Evolutionary conservation across 2,329 filamentous ascomycete species (phyloP).

Genomic region (Fusarium keratoplasticum): DNA sequence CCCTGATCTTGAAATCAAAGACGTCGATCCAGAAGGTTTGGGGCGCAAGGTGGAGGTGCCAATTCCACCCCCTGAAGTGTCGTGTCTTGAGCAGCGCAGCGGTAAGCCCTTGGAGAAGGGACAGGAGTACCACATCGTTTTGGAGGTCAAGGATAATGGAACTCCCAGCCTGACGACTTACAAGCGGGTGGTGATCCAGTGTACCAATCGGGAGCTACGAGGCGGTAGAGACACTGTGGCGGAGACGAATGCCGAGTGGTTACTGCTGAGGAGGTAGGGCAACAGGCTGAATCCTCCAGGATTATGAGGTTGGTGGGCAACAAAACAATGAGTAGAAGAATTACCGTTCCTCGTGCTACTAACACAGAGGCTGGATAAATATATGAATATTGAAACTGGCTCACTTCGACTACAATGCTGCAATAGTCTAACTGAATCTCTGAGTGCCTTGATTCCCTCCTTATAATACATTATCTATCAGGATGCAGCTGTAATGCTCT

Average conservation of each 20-base stretch:
- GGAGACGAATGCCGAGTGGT: neutral
- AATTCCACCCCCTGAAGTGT: neutral
- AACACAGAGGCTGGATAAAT: neutral
- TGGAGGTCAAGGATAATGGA: neutral
- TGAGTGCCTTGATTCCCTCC: neutral
- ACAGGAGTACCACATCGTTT: neutral
- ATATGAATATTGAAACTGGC: neutral
- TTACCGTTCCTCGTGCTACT: neutral
- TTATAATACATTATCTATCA: neutral
- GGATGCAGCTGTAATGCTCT: neutral
- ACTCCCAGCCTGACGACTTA: neutral
- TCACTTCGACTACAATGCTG: neutral
- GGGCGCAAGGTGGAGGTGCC: neutral
- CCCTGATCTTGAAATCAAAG: neutral
- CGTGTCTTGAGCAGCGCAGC: neutral
- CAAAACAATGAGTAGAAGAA: rapidly evolving
- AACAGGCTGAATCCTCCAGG: neutral
- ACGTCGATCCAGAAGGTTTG: neutral
- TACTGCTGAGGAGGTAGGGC: neutral
- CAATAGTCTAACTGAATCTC: neutral
- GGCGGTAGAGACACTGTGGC: neutral
- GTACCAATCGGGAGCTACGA: neutral
- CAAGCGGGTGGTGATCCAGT: neutral
- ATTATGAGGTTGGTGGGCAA: neutral
- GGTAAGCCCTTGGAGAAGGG: neutral